A percentile compares a stretch with the other conserved stretches of the same genome.
Evolutionary conservation across 345 rosid species (phyloP).

Genomic region (Alliaria petiolata): DNA sequence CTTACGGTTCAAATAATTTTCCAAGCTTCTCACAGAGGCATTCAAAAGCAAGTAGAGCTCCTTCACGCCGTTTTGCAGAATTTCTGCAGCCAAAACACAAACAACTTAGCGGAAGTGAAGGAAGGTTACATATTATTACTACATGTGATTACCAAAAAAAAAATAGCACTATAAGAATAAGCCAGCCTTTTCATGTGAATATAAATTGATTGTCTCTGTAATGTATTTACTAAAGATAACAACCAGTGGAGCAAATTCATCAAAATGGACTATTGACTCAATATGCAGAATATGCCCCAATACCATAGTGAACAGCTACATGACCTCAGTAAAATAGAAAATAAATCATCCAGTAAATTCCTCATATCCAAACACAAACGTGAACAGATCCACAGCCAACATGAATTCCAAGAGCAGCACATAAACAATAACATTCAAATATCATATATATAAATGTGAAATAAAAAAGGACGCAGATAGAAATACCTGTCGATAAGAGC

Average conservation of each 20-base stretch:
- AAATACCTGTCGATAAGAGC: conserved; percentile 75
- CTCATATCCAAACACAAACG: too few relatives aligned
- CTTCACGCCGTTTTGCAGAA: conserved; percentile 94
- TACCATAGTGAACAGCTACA: neutral
- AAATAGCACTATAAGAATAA: neutral
- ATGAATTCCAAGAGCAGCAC: neutral
- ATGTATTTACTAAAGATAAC: neutral
- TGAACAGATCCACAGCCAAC: neutral
- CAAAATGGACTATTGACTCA: neutral
- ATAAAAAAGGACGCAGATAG: neutral
- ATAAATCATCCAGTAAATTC: neutral
- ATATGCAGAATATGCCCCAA: neutral
- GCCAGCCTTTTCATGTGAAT: neutral
- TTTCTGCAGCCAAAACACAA: conserved; percentile 44
- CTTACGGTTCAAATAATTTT: conserved; percentile 96
- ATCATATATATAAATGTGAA: neutral
- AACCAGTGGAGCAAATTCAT: neutral
- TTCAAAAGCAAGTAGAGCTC: conserved; percentile 90
- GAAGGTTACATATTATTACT: neutral
- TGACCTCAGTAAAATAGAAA: neutral
- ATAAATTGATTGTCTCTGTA: neutral
- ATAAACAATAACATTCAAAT: neutral
- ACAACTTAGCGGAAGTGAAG: neutral
- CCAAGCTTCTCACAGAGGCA: conserved; percentile 95
- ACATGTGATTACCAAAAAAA: neutral